Conservation (phyloP, 768 basidiomycete genomes). For the Hemileccinum rubropunctum region DNA sequence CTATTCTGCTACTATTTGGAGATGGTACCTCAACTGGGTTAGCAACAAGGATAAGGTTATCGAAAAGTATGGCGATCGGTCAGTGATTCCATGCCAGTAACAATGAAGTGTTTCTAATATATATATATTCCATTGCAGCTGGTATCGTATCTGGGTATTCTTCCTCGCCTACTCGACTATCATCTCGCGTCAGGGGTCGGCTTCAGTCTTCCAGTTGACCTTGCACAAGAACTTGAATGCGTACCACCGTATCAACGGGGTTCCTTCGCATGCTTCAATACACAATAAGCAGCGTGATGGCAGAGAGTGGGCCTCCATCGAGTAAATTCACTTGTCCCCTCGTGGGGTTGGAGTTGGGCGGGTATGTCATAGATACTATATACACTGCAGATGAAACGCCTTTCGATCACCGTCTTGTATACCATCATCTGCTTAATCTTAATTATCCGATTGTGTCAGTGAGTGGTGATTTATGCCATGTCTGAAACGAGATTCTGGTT, state of each 20-base stretch:
- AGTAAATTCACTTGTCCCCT: constrained; percentile 9
- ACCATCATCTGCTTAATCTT: constrained; percentile 27
- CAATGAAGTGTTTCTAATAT: background rate
- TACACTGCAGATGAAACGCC: constrained; percentile 10
- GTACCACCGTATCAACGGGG: constrained; percentile 86
- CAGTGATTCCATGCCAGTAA: constrained; percentile 3
- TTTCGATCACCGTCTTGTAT: constrained; percentile 14
- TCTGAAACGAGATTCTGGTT: too few relatives aligned
- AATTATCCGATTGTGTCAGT: constrained; percentile 7
- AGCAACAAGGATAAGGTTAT: constrained; percentile 87
- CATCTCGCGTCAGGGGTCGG: constrained; percentile 79
- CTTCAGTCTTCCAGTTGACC: constrained; percentile 95
- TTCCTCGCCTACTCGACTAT: constrained; percentile 96
- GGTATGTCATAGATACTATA: constrained; percentile 1
- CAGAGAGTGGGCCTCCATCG: constrained; percentile 25
- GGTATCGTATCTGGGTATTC: constrained; percentile 96
- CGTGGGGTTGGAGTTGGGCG: background rate
- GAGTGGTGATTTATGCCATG: background rate
- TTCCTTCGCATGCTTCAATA: constrained; percentile 78
- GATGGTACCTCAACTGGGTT: constrained; percentile 98
- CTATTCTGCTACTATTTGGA: constrained; percentile 86
- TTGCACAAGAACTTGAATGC: constrained; percentile 98
- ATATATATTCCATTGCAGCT: constrained; percentile 32
- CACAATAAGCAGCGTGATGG: constrained; percentile 48
- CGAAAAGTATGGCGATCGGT: constrained; percentile 84